These are phyloP conservation scores for Ceratocystis huliohia DNA, from an alignment of 2,329 filamentous ascomycete genomes.

Conservation along the genomic window DNA sequence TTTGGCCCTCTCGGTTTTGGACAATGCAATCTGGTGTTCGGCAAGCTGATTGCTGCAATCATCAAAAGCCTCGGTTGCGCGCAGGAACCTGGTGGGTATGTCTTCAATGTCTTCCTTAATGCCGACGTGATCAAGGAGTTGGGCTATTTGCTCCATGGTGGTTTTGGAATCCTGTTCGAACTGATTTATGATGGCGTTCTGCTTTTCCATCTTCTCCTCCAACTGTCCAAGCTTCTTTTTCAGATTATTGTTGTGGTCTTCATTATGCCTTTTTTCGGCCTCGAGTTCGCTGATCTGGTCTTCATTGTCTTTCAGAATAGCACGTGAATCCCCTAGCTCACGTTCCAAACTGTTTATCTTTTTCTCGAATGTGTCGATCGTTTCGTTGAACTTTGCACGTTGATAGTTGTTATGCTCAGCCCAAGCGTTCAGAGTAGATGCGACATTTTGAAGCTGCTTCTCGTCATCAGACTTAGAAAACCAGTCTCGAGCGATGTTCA, in stretches of 20 bases:
- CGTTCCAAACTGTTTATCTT: conserved; percentile 13
- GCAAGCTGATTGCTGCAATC: neutral
- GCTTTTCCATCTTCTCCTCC: neutral
- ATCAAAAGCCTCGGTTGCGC: conserved; percentile 3
- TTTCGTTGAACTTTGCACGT: conserved; percentile 14
- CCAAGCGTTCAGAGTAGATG: conserved; percentile 18
- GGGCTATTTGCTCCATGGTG: neutral
- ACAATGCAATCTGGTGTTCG: neutral
- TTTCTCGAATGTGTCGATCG: conserved; percentile 15
- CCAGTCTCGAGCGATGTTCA: conserved; percentile 14
- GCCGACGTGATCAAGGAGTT: neutral
- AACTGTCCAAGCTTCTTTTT: conserved; percentile 5
- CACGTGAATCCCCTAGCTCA: conserved; percentile 7
- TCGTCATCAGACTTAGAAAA: conserved; percentile 16
- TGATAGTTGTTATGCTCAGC: conserved; percentile 16
- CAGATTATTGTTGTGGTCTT: conserved; percentile 5
- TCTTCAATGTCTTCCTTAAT: neutral
- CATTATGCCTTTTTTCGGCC: conserved; percentile 3
- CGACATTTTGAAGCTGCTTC: conserved; percentile 19
- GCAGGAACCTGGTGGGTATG: neutral
- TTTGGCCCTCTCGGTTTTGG: conserved; percentile 2
- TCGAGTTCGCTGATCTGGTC: conserved; percentile 13
- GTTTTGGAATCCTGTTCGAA: conserved; percentile 1
- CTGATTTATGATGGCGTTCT: conserved; percentile 3
- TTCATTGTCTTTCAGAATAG: conserved; percentile 5